Evolutionary conservation across 2,329 filamentous ascomycete species (phyloP), one percentile per base, ranked within the genome.

Genomic region (Sarocladium brachiariae): DNA sequence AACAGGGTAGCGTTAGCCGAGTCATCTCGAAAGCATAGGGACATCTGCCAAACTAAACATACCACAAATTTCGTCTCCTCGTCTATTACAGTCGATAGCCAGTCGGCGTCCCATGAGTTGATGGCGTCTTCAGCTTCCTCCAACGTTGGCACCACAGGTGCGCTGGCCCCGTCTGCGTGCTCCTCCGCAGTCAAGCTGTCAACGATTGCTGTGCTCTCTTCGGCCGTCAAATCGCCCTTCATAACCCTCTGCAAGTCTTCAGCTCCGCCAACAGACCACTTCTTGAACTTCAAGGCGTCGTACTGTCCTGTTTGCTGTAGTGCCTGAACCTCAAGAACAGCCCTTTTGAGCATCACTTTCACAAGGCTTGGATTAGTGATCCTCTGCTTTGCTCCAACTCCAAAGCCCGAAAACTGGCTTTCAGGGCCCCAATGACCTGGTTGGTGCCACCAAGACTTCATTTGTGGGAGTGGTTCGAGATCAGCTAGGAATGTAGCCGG

Each of bases 11-110:
- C 21, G 31, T 37, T 33, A 31, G 25, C 24, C 13, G 4, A 3
- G 16, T 39, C 8, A 7, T 39, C 18, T 41, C 27, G 45, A 21
- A 14, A 25, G 31, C n/a, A n/a, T n/a, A n/a, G n/a, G n/a, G n/a
- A n/a, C n/a, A n/a, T n/a, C n/a, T n/a, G n/a, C n/a, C n/a, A n/a
- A n/a, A n/a, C n/a, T n/a, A n/a, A n/a, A 75, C 84, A 56, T 77
- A 93, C 88, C 52, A 83, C 81, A 71, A 93, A 91, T 63, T 87
- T 89, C 56, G 87, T 63, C 35, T 72, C 65, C 57, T 88, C 77
- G 16, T 69, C 63, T 24, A 93, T 63, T 2, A 76, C 68, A 13
- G 83, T 66, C 5, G 67, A 58, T 62, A 81, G 78, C 82, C 83
- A 89, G 50, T 71, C 72, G 10, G 65, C 59, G 53, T 77, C 74